Base-by-base conservation (phyloP, 139 green algal species). In the Coelastrella sp. region DNA sequence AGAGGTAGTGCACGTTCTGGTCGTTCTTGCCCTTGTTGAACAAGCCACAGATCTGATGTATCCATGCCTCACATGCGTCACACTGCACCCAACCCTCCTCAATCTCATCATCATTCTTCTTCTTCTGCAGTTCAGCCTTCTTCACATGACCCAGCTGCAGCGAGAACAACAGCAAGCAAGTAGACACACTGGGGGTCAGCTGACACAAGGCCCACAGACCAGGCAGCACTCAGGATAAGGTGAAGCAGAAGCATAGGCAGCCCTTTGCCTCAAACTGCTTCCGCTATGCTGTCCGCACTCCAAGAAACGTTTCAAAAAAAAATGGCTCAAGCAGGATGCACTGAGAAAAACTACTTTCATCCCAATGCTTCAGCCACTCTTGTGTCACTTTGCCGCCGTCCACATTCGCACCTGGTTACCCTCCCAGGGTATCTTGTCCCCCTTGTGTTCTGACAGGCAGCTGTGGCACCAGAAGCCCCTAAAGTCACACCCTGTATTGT, bases 81-180 rank as follows among this genome's bases (percentile, higher is more conserved):
- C 98, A 99, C 89, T 97, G 93, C 93, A 99, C 98, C 98, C 98
- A 99, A 20, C 93, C 93, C 93, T 99, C 97, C 92, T 98, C 96
- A 61, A 95, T 93, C 87, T 99, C 96, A 80, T 99, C 97, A 78
- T 99, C 97, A 83, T 99, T 99, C 76, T 98, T 98, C 73, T 94
- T 93, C 93, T 99, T 99, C 79, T 95, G 91, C 82, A 99, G 90
- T 12, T 95, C 93, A 0, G 78, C 72, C 91, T 97, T 97, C 79
- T 79, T 87, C n/a, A 93, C 85, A 56, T 80, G 60, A n/a, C 82
- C 79, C 8, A 74, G 24, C 87, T 93, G 91, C 7, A 82, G 25
- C 22, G 58, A 7, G 20, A 19, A 35, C 56, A 5, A 66, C 72
- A 49, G 72, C 72, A 78, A 12, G 72, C 72, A 49, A 22, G 20